A percentile compares a stretch with the other conserved stretches of the same genome.
Conservation (phyloP, 2,329 filamentous ascomycete species). For the Ascocoryne sarcoides region DNA sequence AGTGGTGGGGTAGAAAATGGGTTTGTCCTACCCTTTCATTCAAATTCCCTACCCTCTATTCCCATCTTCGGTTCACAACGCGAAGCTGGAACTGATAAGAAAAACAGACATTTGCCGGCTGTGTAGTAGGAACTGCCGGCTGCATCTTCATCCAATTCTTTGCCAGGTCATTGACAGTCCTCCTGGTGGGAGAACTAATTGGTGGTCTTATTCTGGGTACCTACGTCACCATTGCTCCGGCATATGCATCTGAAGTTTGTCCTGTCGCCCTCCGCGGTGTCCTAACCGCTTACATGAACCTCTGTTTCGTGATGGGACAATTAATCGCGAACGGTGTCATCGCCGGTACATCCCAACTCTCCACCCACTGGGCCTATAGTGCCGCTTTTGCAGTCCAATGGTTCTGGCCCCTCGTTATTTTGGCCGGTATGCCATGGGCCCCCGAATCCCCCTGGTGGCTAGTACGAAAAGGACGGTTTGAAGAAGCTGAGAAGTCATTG, state of each 20-base stretch:
- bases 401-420: slow-evolving; percentile 40
- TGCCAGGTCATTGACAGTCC: slow-evolving; percentile 8
- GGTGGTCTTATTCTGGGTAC: slow-evolving; percentile 41
- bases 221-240: slow-evolving; percentile 34
- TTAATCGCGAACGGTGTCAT: slow-evolving; percentile 40
- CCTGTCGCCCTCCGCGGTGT: slow-evolving; percentile 43
- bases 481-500: slow-evolving; percentile 31
- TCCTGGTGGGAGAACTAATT: slow-evolving; percentile 20
- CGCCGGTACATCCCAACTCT: slow-evolving; percentile 19
- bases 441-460: slow-evolving; percentile 39
- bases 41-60: too few species aligned
- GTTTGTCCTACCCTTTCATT: not conserved
- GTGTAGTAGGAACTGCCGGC: slow-evolving; percentile 10
- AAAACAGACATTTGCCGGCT: slow-evolving; percentile 12
- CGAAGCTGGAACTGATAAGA: not conserved
- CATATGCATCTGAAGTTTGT: slow-evolving; percentile 38
- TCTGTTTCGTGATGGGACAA: slow-evolving; percentile 41
- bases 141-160: slow-evolving; percentile 19
- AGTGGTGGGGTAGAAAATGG: slow-evolving; percentile 14
- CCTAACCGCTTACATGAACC: slow-evolving; percentile 42
- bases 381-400: slow-evolving; percentile 36
- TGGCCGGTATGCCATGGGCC: slow-evolving; percentile 38
- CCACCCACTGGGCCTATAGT: slow-evolving; percentile 22
- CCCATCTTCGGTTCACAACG: too few species aligned
- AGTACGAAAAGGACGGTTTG: slow-evolving; percentile 31